phyloP scores from a whole-genome alignment of 805 yeast species.

The Yamadazyma sp. region DNA sequence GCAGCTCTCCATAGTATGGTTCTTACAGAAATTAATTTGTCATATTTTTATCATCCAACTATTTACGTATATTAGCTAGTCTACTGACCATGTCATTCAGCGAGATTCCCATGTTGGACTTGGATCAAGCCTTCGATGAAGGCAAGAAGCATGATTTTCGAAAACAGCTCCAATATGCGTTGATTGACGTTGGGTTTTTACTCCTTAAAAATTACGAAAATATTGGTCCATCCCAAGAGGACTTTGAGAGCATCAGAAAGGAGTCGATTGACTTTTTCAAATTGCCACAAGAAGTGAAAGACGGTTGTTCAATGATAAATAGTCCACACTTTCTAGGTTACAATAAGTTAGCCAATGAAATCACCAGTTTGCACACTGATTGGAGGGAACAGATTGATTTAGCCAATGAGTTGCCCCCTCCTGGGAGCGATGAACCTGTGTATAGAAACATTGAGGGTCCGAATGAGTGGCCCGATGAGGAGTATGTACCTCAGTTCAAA shows the following conservation, averaged over 20 bases:
- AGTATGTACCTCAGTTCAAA: conserved; percentile 43
- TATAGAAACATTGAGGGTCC: conserved; percentile 58
- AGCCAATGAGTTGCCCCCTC: conserved; percentile 52
- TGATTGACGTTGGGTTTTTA: conserved; percentile 58
- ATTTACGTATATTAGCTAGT: background rate
- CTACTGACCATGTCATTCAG: conserved; percentile 32
- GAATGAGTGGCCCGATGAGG: conserved; percentile 50
- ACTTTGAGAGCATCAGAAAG: conserved; percentile 36
- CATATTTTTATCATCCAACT: background rate
- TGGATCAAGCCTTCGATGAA: conserved; percentile 32
- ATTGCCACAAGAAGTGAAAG: conserved; percentile 46
- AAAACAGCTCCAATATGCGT: conserved; percentile 41
- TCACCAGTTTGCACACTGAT: conserved; percentile 53
- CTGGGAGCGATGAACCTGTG: conserved; percentile 35
- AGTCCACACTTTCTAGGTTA: conserved; percentile 62
- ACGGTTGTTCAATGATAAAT: conserved; percentile 49
- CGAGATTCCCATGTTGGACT: conserved; percentile 47
- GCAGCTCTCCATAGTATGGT: background rate
- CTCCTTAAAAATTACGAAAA: conserved; percentile 41
- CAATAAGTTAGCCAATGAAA: conserved; percentile 56
- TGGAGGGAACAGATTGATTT: conserved; percentile 65
- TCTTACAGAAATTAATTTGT: too few species aligned
- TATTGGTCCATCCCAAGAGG: conserved; percentile 42
- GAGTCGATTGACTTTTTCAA: conserved; percentile 46
- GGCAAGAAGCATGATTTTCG: conserved; percentile 46